Percentiles rank a stretch among this genome's conserved stretches.
Conservation (phyloP, 2,329 filamentous ascomycete species). For the Diatrype stigma region DNA sequence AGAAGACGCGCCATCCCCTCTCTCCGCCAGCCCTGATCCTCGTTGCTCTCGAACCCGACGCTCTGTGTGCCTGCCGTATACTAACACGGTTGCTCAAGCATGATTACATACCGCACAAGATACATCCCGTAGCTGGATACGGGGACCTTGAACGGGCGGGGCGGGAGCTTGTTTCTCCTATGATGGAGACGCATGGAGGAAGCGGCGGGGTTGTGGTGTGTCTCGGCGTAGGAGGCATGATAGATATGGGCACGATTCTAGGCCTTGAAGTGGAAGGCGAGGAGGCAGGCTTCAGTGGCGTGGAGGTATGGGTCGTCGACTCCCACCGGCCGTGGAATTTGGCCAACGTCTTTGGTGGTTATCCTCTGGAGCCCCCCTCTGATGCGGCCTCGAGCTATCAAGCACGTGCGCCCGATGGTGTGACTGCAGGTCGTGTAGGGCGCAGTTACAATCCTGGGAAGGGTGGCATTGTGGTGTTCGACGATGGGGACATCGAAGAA, state of each 20-base stretch:
- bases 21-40: slow-evolving; percentile 89
- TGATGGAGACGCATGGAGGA: slow-evolving; percentile 82
- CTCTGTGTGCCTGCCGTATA: slow-evolving; percentile 91
- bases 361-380: slow-evolving; percentile 49
- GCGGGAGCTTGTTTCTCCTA: slow-evolving; percentile 72
- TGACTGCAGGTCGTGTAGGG: slow-evolving; percentile 68
- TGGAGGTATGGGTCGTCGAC: slow-evolving; percentile 94
- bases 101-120: slow-evolving; percentile 97
- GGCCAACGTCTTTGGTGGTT: slow-evolving; percentile 84
- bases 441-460: slow-evolving; percentile 70
- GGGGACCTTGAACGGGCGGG: slow-evolving; percentile 79
- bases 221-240: slow-evolving; percentile 85
- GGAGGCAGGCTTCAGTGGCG: slow-evolving; percentile 68
- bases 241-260: slow-evolving; percentile 77
- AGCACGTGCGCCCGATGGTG: slow-evolving; percentile 57
- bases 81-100: slow-evolving; percentile 89
- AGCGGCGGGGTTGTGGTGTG: slow-evolving; percentile 87
- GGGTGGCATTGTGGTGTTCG: slow-evolving; percentile 89
- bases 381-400: slow-evolving; percentile 43
- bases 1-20: slow-evolving; percentile 80
- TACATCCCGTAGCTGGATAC: slow-evolving; percentile 91
- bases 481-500: slow-evolving; percentile 92
- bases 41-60: slow-evolving; percentile 89
- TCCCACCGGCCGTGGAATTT: slow-evolving; percentile 91
- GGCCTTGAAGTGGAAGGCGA: slow-evolving; percentile 68